Evolutionary conservation across 352 stramenopile species (phyloP), one percentile per base, ranked within the genome.

Genomic region (Pythium scleroteichum): DNA sequence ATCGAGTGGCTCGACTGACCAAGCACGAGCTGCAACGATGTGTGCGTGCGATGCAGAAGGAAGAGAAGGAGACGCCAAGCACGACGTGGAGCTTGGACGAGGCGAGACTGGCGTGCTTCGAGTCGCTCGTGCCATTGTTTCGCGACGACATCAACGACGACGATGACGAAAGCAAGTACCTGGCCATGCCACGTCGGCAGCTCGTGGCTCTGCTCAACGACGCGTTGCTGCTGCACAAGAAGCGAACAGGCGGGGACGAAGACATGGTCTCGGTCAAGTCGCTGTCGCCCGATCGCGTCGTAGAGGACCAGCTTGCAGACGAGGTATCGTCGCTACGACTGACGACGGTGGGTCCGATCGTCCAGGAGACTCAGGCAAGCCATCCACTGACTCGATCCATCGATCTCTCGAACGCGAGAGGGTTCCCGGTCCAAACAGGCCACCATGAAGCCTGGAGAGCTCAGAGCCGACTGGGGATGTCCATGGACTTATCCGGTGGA

Each of bases 111-210:
- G 38, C 54, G 22, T 87, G 73, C 54, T 87, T 86, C 47, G 68
- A 78, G 49, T 59, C 20, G 1, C 46, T 91, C 1, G 69, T 82
- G 4, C 62, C 62, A 16, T 49, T 85, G 23, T 84, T 87, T 45
- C 78, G 81, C 50, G 68, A 48, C 12, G 50, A 68, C 4, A 69
- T 90, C 3, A 27, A 22, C 23, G 19, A 45, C 0, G 66, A 79
- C 2, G 72, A 85, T 24, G 60, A 66, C 5, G 73, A 81, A 17
- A 62, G 70, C 65, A 87, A 84, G 62, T 88, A 88, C 51, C 42
- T 76, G 40, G 41, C 17, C 13, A 78, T 86, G 68, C 50, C 66
- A 0, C 38, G 68, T 5, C 46, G 69, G 13, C 78, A 88, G 45
- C 54, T 90, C 9, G 50, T 64, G 38, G 57, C 47, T 2, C 47